These are phyloP conservation scores for Fomitopsis palustris DNA, from an alignment of 1,284 basidiomycete species.

Conservation along the genomic window DNA sequence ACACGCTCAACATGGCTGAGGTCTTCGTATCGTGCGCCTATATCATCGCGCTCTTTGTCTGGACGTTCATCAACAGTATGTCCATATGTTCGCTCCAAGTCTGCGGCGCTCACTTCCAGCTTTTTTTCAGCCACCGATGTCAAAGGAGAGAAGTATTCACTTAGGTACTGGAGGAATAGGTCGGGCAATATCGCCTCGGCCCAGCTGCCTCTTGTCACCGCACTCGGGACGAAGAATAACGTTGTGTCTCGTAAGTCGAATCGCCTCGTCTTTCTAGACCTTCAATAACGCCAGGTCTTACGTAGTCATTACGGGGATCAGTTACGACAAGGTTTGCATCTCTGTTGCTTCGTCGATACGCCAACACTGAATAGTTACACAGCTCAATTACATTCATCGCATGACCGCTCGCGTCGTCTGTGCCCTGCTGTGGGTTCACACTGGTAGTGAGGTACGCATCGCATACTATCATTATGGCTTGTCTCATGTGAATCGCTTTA, in stretches of 20 bases:
- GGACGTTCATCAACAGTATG: conserved; percentile 49
- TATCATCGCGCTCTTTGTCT: conserved; percentile 40
- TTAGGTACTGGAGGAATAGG: conserved; percentile 44
- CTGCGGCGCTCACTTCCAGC: not conserved
- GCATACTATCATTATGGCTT: conserved; percentile 1
- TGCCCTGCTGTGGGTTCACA: conserved; percentile 49
- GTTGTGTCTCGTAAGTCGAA: conserved; percentile 30
- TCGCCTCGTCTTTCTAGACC: no score
- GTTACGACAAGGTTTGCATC: conserved; percentile 47
- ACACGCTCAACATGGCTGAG: conserved; percentile 46
- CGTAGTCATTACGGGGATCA: conserved; percentile 53
- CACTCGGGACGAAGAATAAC: conserved; percentile 74
- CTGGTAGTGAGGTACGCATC: conserved; percentile 36
- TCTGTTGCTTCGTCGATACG: not conserved
- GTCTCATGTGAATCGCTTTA: no score
- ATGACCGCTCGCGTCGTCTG: conserved; percentile 47
- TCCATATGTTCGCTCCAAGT: not conserved
- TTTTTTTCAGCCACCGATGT: conserved; percentile 32
- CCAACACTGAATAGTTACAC: not conserved
- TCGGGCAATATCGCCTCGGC: conserved; percentile 63
- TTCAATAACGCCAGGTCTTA: no score
- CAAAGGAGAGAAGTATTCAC: conserved; percentile 31
- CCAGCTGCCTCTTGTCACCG: conserved; percentile 69
- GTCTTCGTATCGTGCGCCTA: conserved; percentile 43
- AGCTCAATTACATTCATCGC: conserved; percentile 53